Base-by-base conservation (phyloP, 2,329 filamentous ascomycete species). In the Xylaria sp. region DNA sequence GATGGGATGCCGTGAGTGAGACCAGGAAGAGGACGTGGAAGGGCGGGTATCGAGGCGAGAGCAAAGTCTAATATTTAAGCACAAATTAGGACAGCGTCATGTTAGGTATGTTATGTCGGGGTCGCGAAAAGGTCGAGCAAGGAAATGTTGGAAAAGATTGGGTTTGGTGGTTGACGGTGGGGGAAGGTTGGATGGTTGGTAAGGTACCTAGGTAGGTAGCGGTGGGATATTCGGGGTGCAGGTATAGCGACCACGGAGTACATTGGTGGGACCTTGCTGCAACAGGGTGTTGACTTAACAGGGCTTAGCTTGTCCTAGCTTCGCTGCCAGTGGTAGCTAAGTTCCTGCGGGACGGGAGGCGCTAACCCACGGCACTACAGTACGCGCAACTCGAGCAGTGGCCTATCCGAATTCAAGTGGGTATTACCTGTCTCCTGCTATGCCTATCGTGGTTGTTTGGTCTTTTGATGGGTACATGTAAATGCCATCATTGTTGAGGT, bases 281-380 rank as follows among this genome's bases (percentile, higher is more conserved):
- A 51, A 54, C 60, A 62, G 48, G 23, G 59, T 48, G 44, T 28
- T 31, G 42, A 49, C 69, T 61, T 26, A 65, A 71, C 59, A 67
- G 64, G 69, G 69, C 67, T 71, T 69, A 70, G 69, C 58, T 48
- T n/a, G 20, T 20, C n/a, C 54, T 58, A 42, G 36, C 54, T 40
- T 54, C 17, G 20, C 33, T 38, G 33, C 36, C 54, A 57, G 28
- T 38, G 42, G 44, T 63, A 65, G 61, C 62, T 65, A 56, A 65
- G 61, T 63, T 53, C 51, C 64, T 62, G 61, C 68, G 68, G 68
- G 65, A 64, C 60, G 68, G 51, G 60, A 67, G 36, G 42, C 65
- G 58, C 68, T 67, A 70, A 59, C 57, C 65, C 62, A 60, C 62
- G 65, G 65, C 62, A 66, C 68, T 70, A 54, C 62, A 66, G 65